Evolutionary conservation across 345 rosid species (phyloP).

Genomic region (Psidium friedrichsthalianum): DNA sequence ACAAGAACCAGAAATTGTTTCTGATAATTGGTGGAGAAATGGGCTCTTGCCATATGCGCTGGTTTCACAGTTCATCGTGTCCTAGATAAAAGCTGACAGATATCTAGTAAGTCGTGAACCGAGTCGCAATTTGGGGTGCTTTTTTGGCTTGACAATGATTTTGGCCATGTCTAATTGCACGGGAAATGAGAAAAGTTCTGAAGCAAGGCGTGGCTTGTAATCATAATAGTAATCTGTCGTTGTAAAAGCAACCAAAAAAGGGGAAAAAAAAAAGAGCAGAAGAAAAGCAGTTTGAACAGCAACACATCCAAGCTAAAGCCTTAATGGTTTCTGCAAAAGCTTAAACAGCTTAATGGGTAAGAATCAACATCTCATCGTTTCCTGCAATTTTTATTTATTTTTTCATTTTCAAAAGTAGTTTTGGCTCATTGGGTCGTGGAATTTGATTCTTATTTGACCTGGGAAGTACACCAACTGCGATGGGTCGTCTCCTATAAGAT

Average conservation of each 20-base stretch:
- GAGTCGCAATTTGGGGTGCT: slow-evolving; percentile 4
- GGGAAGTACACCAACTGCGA: neutral
- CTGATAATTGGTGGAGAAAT: neutral
- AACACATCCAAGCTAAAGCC: neutral
- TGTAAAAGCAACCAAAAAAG: neutral
- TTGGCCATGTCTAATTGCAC: slow-evolving; percentile 24
- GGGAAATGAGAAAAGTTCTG: slow-evolving; percentile 9
- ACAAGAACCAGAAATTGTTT: neutral
- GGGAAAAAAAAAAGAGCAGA: neutral
- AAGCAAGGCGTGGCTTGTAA: neutral
- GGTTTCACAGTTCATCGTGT: neutral
- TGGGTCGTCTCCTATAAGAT: neutral
- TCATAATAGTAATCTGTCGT: neutral
- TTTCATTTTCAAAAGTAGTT: neutral
- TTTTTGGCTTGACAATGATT: slow-evolving; percentile 16
- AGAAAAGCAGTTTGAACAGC: neutral
- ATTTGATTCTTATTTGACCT: neutral
- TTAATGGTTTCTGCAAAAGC: neutral
- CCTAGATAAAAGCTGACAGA: slow-evolving; percentile 1
- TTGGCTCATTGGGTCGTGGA: neutral
- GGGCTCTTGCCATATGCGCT: neutral
- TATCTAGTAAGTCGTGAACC: slow-evolving; percentile 1
- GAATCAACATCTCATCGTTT: neutral
- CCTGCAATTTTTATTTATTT: neutral
- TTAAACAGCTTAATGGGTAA: neutral